Evolutionary conservation across 2,329 filamentous ascomycete species (phyloP).

Genomic region (Aureobasidium sp.): DNA sequence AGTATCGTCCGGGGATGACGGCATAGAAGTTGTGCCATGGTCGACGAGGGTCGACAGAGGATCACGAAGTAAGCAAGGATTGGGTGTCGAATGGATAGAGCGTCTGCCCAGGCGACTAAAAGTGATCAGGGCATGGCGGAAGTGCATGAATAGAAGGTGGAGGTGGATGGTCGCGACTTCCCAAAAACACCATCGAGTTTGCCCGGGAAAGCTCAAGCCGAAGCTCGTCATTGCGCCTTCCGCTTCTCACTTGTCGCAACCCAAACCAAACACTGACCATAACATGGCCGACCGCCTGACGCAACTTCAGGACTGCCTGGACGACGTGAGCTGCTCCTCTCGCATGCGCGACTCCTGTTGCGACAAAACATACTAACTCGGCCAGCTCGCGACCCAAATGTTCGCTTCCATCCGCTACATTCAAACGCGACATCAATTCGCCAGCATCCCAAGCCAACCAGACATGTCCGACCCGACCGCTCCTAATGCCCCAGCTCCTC

Average conservation of each 20-base stretch:
- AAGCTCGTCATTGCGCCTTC: not conserved
- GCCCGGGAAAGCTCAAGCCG: not conserved
- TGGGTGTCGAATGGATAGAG: not conserved
- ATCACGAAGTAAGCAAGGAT: not conserved
- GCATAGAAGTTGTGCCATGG: not conserved
- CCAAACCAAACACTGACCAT: not conserved
- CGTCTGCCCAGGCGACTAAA: not conserved
- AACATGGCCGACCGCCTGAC: constrained; percentile 69
- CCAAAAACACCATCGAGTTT: not conserved
- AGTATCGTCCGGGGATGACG: not conserved
- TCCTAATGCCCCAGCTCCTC: not conserved
- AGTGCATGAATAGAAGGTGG: constrained; percentile 1
- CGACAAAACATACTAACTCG: constrained; percentile 13
- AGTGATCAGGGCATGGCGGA: constrained; percentile 6
- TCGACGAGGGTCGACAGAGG: not conserved
- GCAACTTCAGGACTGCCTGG: constrained; percentile 77
- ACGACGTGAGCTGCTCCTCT: constrained; percentile 52
- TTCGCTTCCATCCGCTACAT: constrained; percentile 40
- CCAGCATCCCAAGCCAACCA: constrained; percentile 38
- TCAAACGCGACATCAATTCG: constrained; percentile 35
- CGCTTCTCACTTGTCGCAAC: not conserved
- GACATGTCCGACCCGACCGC: constrained; percentile 20
- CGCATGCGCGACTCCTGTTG: not conserved
- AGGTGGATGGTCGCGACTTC: not conserved
- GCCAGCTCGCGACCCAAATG: constrained; percentile 43